Conservation (phyloP, 78 protist species). For the Anaeramoeba ignava region DNA sequence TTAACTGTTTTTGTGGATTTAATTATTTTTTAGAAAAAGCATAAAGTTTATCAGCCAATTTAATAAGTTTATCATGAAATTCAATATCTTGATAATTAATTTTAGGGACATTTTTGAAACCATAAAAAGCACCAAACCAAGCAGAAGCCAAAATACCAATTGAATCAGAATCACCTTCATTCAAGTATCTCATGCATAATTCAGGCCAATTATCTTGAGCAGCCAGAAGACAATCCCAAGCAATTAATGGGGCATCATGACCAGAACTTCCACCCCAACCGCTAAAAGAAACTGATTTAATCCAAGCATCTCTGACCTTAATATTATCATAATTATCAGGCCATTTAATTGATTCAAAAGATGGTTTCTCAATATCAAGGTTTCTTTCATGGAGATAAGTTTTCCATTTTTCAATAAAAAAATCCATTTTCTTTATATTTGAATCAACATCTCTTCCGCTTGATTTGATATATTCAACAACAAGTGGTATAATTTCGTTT, state of each 20-base stretch:
- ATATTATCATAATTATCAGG: no score
- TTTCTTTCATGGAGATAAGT: conserved; percentile 27
- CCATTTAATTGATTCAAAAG: no score
- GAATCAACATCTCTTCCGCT: conserved; percentile 18
- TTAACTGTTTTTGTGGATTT: no score
- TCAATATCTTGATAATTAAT: no score
- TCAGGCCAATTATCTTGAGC: conserved; percentile 9
- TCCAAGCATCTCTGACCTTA: no score
- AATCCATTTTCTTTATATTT: conserved; percentile 19
- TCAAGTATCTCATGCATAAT: conserved; percentile 26
- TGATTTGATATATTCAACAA: conserved; percentile 22
- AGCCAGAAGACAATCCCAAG: conserved; percentile 50
- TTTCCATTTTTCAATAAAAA: conserved; percentile 32
- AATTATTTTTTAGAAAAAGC: no score
- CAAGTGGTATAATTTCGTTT: conserved; percentile 29
- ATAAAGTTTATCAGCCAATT: no score
- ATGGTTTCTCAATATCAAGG: no score
- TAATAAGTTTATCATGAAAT: no score
- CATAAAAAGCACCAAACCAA: conserved; percentile 59
- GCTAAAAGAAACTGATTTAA: no score
- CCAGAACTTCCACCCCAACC: conserved; percentile 56
- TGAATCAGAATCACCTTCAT: conserved; percentile 56
- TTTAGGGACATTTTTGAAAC: no score
- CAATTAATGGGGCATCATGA: conserved; percentile 41
- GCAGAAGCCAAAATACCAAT: conserved; percentile 59